A percentile compares a stretch with the other conserved stretches of the same genome.
Evolutionary conservation across 2,329 filamentous ascomycete species (phyloP).

Genomic region (Alternaria arborescens): DNA sequence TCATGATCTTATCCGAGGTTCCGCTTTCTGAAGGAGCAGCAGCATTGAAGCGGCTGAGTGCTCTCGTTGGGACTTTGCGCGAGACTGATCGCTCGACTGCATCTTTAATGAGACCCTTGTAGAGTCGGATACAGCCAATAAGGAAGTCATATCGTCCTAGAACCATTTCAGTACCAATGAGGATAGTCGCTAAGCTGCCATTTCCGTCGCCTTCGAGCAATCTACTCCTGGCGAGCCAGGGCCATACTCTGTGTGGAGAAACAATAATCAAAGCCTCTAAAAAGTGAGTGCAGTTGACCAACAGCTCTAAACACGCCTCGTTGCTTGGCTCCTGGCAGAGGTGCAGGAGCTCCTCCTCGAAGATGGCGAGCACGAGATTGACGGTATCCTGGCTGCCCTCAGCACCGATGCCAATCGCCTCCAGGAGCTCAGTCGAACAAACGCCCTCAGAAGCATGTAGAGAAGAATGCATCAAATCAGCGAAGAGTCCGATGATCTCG

Average conservation of each 20-base stretch:
- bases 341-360: slow-evolving; percentile 71
- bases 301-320: slow-evolving; percentile 70
- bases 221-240: slow-evolving; percentile 82
- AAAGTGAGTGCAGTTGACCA: slow-evolving; percentile 82
- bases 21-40: slow-evolving; percentile 67
- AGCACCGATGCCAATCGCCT: slow-evolving; percentile 49
- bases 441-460: slow-evolving; percentile 39
- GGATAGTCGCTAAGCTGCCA: slow-evolving; percentile 77
- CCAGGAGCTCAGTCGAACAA: slow-evolving; percentile 42
- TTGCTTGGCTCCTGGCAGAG: slow-evolving; percentile 63
- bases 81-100: slow-evolving; percentile 74
- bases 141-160: slow-evolving; percentile 81
- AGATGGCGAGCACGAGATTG: slow-evolving; percentile 81
- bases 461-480: slow-evolving; percentile 67
- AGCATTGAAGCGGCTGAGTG: slow-evolving; percentile 58
- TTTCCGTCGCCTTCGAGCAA: slow-evolving; percentile 80
- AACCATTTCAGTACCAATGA: slow-evolving; percentile 83
- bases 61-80: slow-evolving; percentile 66
- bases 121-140: slow-evolving; percentile 75
- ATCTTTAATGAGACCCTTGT: slow-evolving; percentile 78
- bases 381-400: slow-evolving; percentile 75
- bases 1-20: slow-evolving; percentile 79
- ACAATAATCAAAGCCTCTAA: slow-evolving; percentile 73
- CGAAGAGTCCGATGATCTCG: slow-evolving; percentile 78
- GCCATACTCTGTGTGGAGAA: slow-evolving; percentile 89